Percentiles rank a stretch among this genome's conserved stretches.
These are phyloP conservation scores for Penicillium crustosum DNA, from an alignment of 2,329 filamentous ascomycete species.

Conservation along the genomic window DNA sequence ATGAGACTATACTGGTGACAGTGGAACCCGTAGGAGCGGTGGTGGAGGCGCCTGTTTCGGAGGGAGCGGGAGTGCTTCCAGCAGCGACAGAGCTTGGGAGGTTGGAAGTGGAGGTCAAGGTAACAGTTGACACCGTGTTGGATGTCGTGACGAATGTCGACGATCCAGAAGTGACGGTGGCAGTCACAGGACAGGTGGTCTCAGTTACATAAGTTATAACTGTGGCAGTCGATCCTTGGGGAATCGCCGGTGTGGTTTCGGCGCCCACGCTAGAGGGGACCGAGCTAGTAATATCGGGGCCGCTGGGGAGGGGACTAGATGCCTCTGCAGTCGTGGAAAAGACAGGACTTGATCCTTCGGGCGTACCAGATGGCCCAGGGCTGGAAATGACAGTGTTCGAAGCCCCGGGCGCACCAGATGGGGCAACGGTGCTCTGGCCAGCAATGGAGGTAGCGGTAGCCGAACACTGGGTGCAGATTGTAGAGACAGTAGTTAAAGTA, in stretches of 20 bases:
- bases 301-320: not conserved
- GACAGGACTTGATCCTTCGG: not conserved
- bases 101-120: constrained; percentile 9
- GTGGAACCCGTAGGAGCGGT: constrained; percentile 34
- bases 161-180: constrained; percentile 44
- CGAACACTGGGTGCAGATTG: constrained; percentile 26
- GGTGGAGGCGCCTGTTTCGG: constrained; percentile 26
- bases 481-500: constrained; percentile 30
- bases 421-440: not conserved
- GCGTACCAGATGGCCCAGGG: not conserved
- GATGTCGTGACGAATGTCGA: constrained; percentile 54
- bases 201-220: constrained; percentile 32
- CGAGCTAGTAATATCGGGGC: not conserved
- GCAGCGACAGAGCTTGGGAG: constrained; percentile 9
- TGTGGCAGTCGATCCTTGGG: constrained; percentile 25
- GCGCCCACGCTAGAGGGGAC: not conserved
- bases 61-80: constrained; percentile 15
- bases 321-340: not conserved
- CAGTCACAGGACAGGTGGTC: constrained; percentile 36
- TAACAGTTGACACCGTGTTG: constrained; percentile 57
- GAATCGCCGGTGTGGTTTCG: constrained; percentile 1
- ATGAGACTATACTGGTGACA: not conserved
- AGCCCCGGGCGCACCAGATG: not conserved
- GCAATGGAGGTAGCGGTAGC: constrained; percentile 17
- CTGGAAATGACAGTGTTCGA: not conserved